Base-by-base conservation (phyloP, 2,329 filamentous ascomycete species). In the Purpureocillium lavendulum region DNA sequence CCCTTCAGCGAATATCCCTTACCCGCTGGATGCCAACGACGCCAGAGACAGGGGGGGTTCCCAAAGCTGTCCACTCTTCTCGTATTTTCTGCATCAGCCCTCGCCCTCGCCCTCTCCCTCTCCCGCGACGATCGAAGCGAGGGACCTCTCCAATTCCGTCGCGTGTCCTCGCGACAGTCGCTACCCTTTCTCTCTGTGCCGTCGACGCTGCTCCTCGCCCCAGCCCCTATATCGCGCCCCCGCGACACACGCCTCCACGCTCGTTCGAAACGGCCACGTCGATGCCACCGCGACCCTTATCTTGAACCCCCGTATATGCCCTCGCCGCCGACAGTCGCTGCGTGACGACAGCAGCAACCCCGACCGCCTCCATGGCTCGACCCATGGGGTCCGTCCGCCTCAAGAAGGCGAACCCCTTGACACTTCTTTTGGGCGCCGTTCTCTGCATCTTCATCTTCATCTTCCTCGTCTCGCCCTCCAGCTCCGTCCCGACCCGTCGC, bases 381-480 rank as follows among this genome's bases (percentile, higher is more conserved):
- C 66, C 73, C 59, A 69, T 80, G 69, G 74, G 76, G 55, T 69
- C 75, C 50, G 72, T 77, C 51, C 84, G 86, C 65, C 75, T 90
- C 58, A 86, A 86, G 67, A 84, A 84, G 67, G 78, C 82, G 59
- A 92, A 80, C 64, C 82, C 86, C 47, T 72, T 84, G 56, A 90
- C 84, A 40, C 67, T 90, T 47, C 60, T 82, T 50, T 71, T 94
- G 49, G 85, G 85, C 53, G 72, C 68, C 49, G 65, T 86, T 42
- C 73, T 92, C 43, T 80, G 80, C 60, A 73, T 92, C 56, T 77
- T 84, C 65, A 77, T 84, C 64, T 60, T 87, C 60, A 64, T 75
- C 67, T 80, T 82, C 56, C 59, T 82, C 49, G 56, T 80, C 49
- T 69, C 69, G 9, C 73, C 66, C 40, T 72, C 74, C 35, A 65